These are phyloP conservation scores for Cryphonectria naterciae DNA, from an alignment of 2,329 filamentous ascomycete species.

Conservation along the genomic window DNA sequence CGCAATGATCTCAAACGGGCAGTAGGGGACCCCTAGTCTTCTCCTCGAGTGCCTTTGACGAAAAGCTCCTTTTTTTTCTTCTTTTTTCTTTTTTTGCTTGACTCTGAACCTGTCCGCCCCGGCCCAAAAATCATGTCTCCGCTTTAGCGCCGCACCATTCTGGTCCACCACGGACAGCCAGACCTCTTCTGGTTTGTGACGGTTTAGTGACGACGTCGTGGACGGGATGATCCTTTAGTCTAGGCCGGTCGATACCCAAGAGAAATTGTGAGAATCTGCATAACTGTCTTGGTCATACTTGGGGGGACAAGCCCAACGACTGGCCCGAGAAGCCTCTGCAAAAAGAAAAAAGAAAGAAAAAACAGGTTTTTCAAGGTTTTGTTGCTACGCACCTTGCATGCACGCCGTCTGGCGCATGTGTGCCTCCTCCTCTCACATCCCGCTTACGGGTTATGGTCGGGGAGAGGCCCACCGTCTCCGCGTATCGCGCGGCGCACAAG, in stretches of 20 bases:
- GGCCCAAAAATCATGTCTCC: background rate
- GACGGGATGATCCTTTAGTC: conserved; percentile 15
- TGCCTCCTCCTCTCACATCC: conserved; percentile 19
- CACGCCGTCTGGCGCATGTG: conserved; percentile 27
- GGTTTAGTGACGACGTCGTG: conserved; percentile 7
- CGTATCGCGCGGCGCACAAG: background rate
- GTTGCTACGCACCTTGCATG: conserved; percentile 37
- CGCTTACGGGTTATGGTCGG: conserved; percentile 24
- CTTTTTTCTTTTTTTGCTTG: background rate
- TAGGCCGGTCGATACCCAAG: conserved; percentile 10
- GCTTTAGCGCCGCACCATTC: conserved; percentile 6
- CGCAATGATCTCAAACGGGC: background rate
- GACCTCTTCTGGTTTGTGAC: conserved; percentile 1
- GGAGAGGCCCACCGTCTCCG: conserved; percentile 2
- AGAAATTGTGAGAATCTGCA: conserved; percentile 2
- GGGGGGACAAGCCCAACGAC: conserved; percentile 22
- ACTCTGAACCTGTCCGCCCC: background rate
- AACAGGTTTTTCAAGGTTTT: conserved; percentile 27
- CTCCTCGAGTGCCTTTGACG: background rate
- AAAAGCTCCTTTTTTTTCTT: background rate
- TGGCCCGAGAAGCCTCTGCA: conserved; percentile 17
- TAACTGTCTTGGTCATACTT: conserved; percentile 12
- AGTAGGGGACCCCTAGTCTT: background rate
- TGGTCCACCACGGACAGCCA: background rate
- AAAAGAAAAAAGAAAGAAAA: conserved; percentile 28